A percentile compares a stretch with the other conserved stretches of the same genome.
phyloP scores from a whole-genome alignment of 805 yeast genomes.

The Scheffersomyces lignosus region DNA sequence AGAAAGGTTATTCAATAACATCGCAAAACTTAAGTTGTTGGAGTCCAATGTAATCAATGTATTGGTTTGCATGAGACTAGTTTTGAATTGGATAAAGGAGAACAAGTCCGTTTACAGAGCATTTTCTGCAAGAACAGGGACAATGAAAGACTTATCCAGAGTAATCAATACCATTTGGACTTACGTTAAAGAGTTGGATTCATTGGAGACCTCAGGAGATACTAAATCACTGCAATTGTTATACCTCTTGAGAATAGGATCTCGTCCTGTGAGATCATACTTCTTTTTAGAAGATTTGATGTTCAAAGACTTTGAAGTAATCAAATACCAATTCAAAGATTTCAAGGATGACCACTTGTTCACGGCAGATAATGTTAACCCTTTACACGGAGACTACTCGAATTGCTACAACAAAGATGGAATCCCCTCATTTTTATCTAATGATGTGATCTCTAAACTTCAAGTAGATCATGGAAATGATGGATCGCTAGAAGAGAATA shows the following conservation, averaged over 20 bases:
- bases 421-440: constrained; percentile 22
- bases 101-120: constrained; percentile 30
- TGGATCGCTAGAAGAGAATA: constrained; percentile 4
- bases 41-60: constrained; percentile 6
- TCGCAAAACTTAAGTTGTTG: constrained; percentile 2
- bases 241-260: constrained; percentile 10
- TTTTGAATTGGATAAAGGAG: constrained; percentile 58
- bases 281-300: constrained; percentile 66
- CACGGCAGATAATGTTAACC: constrained; percentile 16
- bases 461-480: constrained; percentile 11
- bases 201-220: background rate
- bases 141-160: constrained; percentile 10
- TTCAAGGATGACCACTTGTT: constrained; percentile 57
- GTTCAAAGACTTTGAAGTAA: constrained; percentile 58
- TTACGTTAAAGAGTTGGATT: background rate
- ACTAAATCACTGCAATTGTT: constrained; percentile 2
- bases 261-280: constrained; percentile 50
- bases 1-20: constrained; percentile 16
- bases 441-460: constrained; percentile 15
- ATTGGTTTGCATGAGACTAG: constrained; percentile 37
- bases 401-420: constrained; percentile 9
- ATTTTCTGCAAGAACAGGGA: constrained; percentile 9
- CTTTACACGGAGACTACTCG: constrained; percentile 21
- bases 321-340: constrained; percentile 56
- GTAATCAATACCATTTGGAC: constrained; percentile 11